Evolutionary conservation across 768 basidiomycete species (phyloP).

Genomic region (Mycena leptocephala): DNA sequence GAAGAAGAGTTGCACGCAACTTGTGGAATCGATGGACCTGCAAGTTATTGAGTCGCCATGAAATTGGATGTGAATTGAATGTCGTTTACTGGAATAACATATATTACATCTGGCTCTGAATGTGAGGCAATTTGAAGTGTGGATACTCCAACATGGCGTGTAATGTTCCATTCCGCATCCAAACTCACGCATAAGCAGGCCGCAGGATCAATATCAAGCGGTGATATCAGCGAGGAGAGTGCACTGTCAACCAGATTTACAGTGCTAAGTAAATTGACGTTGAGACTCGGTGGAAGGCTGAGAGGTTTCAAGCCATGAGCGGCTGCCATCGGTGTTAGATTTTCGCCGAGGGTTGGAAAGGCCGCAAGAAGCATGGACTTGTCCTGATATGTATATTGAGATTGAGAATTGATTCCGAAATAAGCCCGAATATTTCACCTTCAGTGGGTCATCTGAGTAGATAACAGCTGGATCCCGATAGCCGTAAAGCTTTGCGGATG

Average conservation of each 20-base stretch:
- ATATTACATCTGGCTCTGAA: neutral
- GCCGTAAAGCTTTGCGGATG: neutral
- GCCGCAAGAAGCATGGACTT: constrained; percentile 7
- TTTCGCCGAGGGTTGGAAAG: constrained; percentile 18
- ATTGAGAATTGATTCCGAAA: neutral
- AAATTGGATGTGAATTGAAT: too few relatives aligned
- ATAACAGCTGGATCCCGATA: constrained; percentile 10
- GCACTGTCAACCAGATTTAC: neutral
- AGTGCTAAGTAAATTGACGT: neutral
- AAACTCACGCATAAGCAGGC: neutral
- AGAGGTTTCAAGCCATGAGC: neutral
- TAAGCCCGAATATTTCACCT: neutral
- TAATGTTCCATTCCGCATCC: constrained; percentile 38
- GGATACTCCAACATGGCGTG: constrained; percentile 29
- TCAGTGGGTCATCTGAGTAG: constrained; percentile 30
- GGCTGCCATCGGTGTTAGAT: neutral
- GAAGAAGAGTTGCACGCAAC: neutral
- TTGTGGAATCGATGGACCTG: constrained; percentile 5
- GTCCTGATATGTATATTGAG: constrained; percentile 3
- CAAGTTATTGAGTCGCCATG: too few relatives aligned
- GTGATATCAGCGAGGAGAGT: neutral
- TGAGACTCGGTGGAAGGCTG: neutral
- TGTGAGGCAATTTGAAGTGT: constrained; percentile 35
- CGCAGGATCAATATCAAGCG: neutral
- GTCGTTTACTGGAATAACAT: neutral